A percentile compares a stretch with the other conserved stretches of the same genome.
These are phyloP conservation scores for Phytophthora lateralis DNA, from an alignment of 352 stramenopile genomes.

Conservation along the genomic window DNA sequence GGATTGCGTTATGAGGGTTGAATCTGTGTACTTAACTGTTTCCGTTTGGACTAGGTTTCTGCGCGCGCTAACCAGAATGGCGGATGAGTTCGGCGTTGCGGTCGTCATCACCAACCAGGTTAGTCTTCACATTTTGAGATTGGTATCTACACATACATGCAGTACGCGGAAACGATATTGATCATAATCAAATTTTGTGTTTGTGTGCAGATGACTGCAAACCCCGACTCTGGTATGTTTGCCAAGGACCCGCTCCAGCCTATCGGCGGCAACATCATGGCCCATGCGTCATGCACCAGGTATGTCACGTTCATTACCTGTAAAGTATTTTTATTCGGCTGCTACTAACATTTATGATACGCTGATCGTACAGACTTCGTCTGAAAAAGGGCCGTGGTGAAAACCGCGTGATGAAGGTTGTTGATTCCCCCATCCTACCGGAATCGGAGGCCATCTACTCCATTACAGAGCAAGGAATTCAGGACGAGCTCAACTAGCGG, in stretches of 20 bases:
- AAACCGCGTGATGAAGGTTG: constrained; percentile 98
- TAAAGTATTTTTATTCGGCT: background rate
- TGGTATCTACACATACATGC: too few relatives aligned
- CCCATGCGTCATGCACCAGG: constrained; percentile 82
- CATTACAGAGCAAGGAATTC: constrained; percentile 95
- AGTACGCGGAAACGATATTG: background rate
- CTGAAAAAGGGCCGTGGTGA: constrained; percentile 97
- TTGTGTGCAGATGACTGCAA: constrained; percentile 79
- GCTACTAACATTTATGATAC: constrained; percentile 8
- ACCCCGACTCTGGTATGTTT: constrained; percentile 91
- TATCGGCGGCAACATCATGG: constrained; percentile 93
- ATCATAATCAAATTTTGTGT: background rate
- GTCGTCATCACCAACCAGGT: constrained; percentile 92
- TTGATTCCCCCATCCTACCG: constrained; percentile 96
- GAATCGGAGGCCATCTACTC: constrained; percentile 99
- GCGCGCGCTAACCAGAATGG: constrained; percentile 95
- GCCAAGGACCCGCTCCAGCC: constrained; percentile 90
- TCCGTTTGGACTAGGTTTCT: constrained; percentile 90
- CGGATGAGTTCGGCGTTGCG: constrained; percentile 99
- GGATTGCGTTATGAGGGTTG: background rate
- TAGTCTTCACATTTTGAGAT: constrained; percentile 1
- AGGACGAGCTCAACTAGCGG: constrained; percentile 88
- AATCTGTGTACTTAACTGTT: background rate
- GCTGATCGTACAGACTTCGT: constrained; percentile 64
- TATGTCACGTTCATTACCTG: constrained; percentile 24